A percentile compares a stretch with the other conserved stretches of the same genome.
phyloP scores from a whole-genome alignment of 129 eudicot species.

The Daucus carota region DH1_v3.0 NC_030389.2:8359001-8359500 shows the following conservation, averaged over 20 bases:
- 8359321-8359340: constrained; percentile 4
- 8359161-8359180: neutral
- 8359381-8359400: neutral
- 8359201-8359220: neutral
- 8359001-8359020: neutral
- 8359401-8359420: neutral
- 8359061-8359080: neutral
- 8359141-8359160: neutral
- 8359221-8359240: neutral
- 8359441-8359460: neutral
- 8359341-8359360: neutral
- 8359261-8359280: neutral
- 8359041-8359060: neutral
- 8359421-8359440: neutral
- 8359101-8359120: neutral
- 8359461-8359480: neutral
- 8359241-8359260: neutral
- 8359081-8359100: neutral
- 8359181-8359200: constrained; percentile 4
- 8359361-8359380: neutral
- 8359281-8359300: neutral
- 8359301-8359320: constrained; percentile 7
- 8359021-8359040: neutral
- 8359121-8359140: neutral
- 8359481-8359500: neutral